Percentiles rank a stretch among this genome's conserved stretches.
phyloP scores from a whole-genome alignment of 768 basidiomycete genomes.

The Boletus coccyginus region DNA sequence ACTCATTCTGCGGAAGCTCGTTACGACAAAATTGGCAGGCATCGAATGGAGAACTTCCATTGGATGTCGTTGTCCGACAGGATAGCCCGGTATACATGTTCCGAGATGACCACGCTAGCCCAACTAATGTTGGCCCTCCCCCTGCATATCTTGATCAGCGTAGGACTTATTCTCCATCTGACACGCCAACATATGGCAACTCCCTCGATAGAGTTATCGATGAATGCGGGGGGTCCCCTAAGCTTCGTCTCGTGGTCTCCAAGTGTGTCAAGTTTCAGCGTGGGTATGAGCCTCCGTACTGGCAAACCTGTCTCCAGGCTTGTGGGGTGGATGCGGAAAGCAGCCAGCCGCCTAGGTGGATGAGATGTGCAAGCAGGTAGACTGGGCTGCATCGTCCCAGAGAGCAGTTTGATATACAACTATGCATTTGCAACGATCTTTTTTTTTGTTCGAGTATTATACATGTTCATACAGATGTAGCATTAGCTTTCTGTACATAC shows the following conservation, averaged over 20 bases:
- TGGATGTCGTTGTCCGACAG: conserved; percentile 12
- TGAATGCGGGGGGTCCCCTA: conserved; percentile 13
- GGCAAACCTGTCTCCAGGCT: conserved; percentile 23
- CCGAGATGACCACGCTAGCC: neutral
- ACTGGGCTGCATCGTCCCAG: conserved; percentile 11
- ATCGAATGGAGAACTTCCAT: neutral
- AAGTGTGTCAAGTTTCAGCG: conserved; percentile 22
- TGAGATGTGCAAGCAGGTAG: conserved; percentile 27
- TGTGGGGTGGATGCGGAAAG: conserved; percentile 18
- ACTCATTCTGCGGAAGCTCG: neutral
- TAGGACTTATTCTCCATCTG: conserved; percentile 5
- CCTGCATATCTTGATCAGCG: conserved; percentile 13
- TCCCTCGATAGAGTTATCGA: conserved; percentile 22
- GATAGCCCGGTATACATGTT: conserved; percentile 22
- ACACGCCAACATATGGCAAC: conserved; percentile 11
- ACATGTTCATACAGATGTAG: conserved; percentile 4
- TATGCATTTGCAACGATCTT: neutral
- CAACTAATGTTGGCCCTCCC: conserved; percentile 13
- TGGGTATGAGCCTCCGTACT: conserved; percentile 29
- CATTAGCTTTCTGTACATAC: neutral
- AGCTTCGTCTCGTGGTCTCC: conserved; percentile 20
- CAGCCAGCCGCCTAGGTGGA: conserved; percentile 18
- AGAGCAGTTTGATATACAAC: neutral
- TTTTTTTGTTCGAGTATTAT: neutral
- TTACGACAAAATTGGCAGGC: conserved; percentile 10